phyloP scores from a whole-genome alignment of 2,329 filamentous ascomycete species.

The Xylariaceae sp. region DNA sequence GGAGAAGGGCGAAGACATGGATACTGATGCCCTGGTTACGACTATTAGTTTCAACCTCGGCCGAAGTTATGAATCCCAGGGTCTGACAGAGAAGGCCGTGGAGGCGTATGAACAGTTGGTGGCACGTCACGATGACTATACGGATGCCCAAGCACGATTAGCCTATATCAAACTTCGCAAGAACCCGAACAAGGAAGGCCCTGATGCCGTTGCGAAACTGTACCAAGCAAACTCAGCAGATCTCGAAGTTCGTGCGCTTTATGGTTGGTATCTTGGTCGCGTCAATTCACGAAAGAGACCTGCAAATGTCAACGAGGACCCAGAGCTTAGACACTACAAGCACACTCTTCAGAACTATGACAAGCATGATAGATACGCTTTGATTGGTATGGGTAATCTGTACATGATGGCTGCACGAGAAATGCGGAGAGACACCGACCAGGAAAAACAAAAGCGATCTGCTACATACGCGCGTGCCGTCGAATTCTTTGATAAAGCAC shows the following conservation, averaged over 20 bases:
- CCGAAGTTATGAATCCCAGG: conserved; percentile 87
- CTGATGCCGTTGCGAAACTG: conserved; percentile 82
- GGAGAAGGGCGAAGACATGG: conserved; percentile 74
- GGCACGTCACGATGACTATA: conserved; percentile 86
- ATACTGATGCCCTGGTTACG: conserved; percentile 90
- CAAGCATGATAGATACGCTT: conserved; percentile 96
- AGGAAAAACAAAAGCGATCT: conserved; percentile 88
- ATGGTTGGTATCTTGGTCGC: conserved; percentile 94
- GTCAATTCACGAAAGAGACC: conserved; percentile 79
- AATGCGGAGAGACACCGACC: conserved; percentile 89
- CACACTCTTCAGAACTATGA: conserved; percentile 92
- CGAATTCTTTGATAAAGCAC: conserved; percentile 97
- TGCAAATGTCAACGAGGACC: conserved; percentile 82
- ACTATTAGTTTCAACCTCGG: conserved; percentile 97
- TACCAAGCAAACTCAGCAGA: conserved; percentile 85
- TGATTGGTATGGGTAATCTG: conserved; percentile 97
- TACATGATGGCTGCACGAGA: conserved; percentile 86
- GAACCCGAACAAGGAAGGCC: conserved; percentile 83
- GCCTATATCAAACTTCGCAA: conserved; percentile 88
- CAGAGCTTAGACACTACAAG: conserved; percentile 93
- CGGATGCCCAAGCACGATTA: conserved; percentile 85
- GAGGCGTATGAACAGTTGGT: conserved; percentile 88
- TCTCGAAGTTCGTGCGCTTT: conserved; percentile 88
- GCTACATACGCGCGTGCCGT: conserved; percentile 89
- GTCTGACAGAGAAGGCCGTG: conserved; percentile 80